phyloP scores from a whole-genome alignment of 306 rosid genomes.

The Gillenia trifoliata region DNA sequence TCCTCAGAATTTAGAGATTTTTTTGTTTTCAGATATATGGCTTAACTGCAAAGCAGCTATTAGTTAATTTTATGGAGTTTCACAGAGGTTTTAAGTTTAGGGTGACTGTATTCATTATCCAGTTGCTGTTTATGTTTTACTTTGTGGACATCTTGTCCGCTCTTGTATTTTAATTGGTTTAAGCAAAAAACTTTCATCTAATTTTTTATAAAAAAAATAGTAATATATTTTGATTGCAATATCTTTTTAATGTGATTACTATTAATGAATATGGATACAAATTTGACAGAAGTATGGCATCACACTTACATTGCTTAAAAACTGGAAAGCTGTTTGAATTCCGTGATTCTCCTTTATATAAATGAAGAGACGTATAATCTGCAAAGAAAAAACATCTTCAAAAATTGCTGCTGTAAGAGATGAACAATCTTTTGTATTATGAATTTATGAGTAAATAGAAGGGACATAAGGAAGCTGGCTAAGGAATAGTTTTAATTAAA shows the following conservation, averaged over 20 bases:
- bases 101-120: not conserved
- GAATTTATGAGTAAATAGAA: not conserved
- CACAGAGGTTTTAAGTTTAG: not conserved
- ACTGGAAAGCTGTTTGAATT: constrained; percentile 72
- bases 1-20: not conserved
- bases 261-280: not conserved
- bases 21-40: not conserved
- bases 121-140: not conserved
- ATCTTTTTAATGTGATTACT: not conserved
- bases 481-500: not conserved
- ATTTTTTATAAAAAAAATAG: too few species aligned
- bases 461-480: not conserved
- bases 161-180: not conserved
- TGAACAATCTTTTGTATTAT: not conserved
- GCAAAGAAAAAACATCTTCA: not conserved
- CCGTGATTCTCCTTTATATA: constrained; percentile 73
- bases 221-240: not conserved
- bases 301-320: constrained; percentile 78
- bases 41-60: not conserved
- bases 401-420: not conserved
- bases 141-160: not conserved
- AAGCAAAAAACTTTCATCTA: too few species aligned
- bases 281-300: not conserved
- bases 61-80: not conserved
- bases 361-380: constrained; percentile 62